Conservation (phyloP, 257 asterid genomes). For the Cordia subcordata region DNA sequence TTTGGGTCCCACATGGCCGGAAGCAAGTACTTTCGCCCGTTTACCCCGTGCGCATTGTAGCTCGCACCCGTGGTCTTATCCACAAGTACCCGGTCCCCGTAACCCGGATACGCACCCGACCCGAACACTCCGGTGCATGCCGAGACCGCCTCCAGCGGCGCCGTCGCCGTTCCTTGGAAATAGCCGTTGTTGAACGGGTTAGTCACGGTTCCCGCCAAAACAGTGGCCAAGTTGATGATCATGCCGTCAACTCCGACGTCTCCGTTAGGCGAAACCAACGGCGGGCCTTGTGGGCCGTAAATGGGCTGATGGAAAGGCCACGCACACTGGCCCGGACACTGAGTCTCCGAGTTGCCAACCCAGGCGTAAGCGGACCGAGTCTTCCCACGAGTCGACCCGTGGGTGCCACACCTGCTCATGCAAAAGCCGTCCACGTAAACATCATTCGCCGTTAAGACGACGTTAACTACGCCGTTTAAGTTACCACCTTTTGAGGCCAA, state of each 20-base stretch:
- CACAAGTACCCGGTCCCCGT: slow-evolving; percentile 44
- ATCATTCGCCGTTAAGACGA: slow-evolving; percentile 65
- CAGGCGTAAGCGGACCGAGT: slow-evolving; percentile 60
- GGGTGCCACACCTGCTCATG: slow-evolving; percentile 63
- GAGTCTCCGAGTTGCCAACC: slow-evolving; percentile 75
- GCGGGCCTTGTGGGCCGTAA: slow-evolving; percentile 76
- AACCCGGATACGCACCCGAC: slow-evolving; percentile 72
- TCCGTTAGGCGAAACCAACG: slow-evolving; percentile 63
- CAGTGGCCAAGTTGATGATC: slow-evolving; percentile 64
- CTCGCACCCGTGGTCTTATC: slow-evolving; percentile 58
- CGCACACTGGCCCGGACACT: slow-evolving; percentile 78
- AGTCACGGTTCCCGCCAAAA: slow-evolving; percentile 72
- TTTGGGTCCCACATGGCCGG: slow-evolving; percentile 94
- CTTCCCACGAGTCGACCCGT: slow-evolving; percentile 55
- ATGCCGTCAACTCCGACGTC: slow-evolving; percentile 78
- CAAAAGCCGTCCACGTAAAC: slow-evolving; percentile 72
- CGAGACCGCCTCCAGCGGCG: slow-evolving; percentile 78
- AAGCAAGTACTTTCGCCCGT: slow-evolving; percentile 58
- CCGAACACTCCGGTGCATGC: slow-evolving; percentile 75
- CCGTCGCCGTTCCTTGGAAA: slow-evolving; percentile 65
- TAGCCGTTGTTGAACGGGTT: slow-evolving; percentile 68
- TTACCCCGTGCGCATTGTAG: slow-evolving; percentile 65
- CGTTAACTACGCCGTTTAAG: slow-evolving; percentile 40
- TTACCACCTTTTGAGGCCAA: slow-evolving; percentile 62
- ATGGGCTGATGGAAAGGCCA: slow-evolving; percentile 88